Conservation (phyloP, 805 yeast species). For the Lipomyces spencermartinsiae region DNA sequence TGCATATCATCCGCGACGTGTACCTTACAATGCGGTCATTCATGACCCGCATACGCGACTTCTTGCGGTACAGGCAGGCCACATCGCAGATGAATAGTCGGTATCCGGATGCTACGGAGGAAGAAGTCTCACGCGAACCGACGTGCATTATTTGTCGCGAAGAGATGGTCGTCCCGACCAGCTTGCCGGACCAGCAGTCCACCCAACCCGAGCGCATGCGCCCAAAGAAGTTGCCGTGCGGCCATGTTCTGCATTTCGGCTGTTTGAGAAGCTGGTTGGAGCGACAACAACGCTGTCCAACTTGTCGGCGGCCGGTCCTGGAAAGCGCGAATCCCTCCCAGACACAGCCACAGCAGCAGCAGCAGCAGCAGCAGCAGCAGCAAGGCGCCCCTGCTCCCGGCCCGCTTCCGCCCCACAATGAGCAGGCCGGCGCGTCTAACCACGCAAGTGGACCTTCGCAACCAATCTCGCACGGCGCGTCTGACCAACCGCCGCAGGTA, state of each 20-base stretch:
- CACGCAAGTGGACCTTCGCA: slow-evolving; percentile 5
- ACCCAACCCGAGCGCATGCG: slow-evolving; percentile 41
- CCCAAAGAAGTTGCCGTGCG: slow-evolving; percentile 82
- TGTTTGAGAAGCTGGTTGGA: slow-evolving; percentile 94
- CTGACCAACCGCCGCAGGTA: background rate
- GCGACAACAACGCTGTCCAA: slow-evolving; percentile 90
- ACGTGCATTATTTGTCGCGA: slow-evolving; percentile 89
- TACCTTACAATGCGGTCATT: slow-evolving; percentile 48
- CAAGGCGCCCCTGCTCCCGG: background rate
- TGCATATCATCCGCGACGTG: slow-evolving; percentile 59
- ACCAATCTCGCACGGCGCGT: background rate
- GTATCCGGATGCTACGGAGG: slow-evolving; percentile 65
- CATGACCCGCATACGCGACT: slow-evolving; percentile 42
- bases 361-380: slow-evolving; percentile 18
- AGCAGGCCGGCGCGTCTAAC: background rate
- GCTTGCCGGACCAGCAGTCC: slow-evolving; percentile 43
- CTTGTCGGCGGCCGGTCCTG: slow-evolving; percentile 78
- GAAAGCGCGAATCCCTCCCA: slow-evolving; percentile 28
- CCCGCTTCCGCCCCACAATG: background rate
- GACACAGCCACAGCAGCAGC: slow-evolving; percentile 11
- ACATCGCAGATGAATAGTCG: slow-evolving; percentile 68
- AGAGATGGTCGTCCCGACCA: slow-evolving; percentile 62
- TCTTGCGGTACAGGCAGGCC: slow-evolving; percentile 44
- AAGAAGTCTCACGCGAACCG: slow-evolving; percentile 57
- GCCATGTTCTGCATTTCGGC: slow-evolving; percentile 86